Evolutionary conservation across 169 alveolate genomes (phyloP).

Genomic region (Neospora caninum): DNA sequence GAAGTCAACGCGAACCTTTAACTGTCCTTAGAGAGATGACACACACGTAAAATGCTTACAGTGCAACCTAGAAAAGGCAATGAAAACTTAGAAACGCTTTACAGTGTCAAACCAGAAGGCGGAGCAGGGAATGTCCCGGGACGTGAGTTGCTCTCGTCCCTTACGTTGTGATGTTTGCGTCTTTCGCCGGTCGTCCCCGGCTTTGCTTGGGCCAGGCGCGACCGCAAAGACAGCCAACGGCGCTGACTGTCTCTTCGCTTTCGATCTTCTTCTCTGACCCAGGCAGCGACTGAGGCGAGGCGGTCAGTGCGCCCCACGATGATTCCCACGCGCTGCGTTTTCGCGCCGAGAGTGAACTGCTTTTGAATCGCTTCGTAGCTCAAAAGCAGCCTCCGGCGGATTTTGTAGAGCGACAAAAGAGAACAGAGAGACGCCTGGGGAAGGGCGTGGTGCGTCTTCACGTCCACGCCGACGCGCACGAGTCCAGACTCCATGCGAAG

Average conservation of each 20-base stretch:
- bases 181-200: neutral
- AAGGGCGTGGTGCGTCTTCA: conserved; percentile 31
- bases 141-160: too few relatives aligned
- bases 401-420: conserved; percentile 48
- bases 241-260: neutral
- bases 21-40: too few relatives aligned
- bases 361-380: conserved; percentile 32
- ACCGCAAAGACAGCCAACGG: neutral
- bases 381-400: conserved; percentile 47
- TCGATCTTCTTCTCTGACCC: neutral
- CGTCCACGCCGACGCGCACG: conserved; percentile 59
- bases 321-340: conserved; percentile 27
- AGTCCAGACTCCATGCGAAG: conserved; percentile 69
- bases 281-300: neutral
- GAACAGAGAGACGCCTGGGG: conserved; percentile 55
- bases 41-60: too few relatives aligned
- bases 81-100: too few relatives aligned
- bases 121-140: too few relatives aligned
- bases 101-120: too few relatives aligned
- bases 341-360: conserved; percentile 34
- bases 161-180: too few relatives aligned
- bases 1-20: too few relatives aligned
- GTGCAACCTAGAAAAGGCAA: too few relatives aligned
- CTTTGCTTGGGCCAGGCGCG: neutral
- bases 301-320: neutral